Evolutionary conservation across 1,284 basidiomycete genomes (phyloP), one percentile per base, ranked within the genome.

Genomic region (Sporisorium sorghi): DNA sequence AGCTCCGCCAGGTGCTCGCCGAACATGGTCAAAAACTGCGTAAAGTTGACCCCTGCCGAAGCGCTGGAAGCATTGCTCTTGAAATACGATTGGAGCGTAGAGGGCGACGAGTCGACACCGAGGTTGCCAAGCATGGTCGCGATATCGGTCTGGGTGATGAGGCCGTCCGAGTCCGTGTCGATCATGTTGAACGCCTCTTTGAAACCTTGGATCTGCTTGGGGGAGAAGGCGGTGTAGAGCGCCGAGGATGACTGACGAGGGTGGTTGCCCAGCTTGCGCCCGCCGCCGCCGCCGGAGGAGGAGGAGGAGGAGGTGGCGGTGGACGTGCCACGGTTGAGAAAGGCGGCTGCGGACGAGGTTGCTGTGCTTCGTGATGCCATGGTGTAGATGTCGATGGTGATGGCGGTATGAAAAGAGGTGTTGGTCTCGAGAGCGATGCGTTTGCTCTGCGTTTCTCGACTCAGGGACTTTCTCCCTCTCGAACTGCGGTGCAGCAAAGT

Each of bases 181-280:
- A 86, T 78, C 65, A 85, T 77, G 52, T 73, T 78, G 72, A 86
- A 86, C 1, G 85, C 85, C 50, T 86, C 85, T 49, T 85, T 83
- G 78, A 86, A 85, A 24, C 82, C 80, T 58, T 85, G 80, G 54
- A 86, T 84, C 69, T 86, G 85, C 51, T 81, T 80, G 4, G 77
- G 58, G 14, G 75, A 76, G 53, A 81, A 83, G 37, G 79, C 78
- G 33, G 70, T 79, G 70, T 80, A 82, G 24, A 80, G 74, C 1
- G 69, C 75, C 10, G 78, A 80, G 1, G 72, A 75, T 17, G 76
- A 73, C 50, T 80, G 78, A 24, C 80, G 78, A 14, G 80, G 80
- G 30, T 82, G 78, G 15, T 70, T 63, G 48, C 64, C 61, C n/a
- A 59, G 26, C 46, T 61, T 73, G 43, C 62, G 67, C 6, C 21